A percentile compares a stretch with the other conserved stretches of the same genome.
phyloP scores from a whole-genome alignment of 2,329 filamentous ascomycete species.

The Fusarium sp. region DNA sequence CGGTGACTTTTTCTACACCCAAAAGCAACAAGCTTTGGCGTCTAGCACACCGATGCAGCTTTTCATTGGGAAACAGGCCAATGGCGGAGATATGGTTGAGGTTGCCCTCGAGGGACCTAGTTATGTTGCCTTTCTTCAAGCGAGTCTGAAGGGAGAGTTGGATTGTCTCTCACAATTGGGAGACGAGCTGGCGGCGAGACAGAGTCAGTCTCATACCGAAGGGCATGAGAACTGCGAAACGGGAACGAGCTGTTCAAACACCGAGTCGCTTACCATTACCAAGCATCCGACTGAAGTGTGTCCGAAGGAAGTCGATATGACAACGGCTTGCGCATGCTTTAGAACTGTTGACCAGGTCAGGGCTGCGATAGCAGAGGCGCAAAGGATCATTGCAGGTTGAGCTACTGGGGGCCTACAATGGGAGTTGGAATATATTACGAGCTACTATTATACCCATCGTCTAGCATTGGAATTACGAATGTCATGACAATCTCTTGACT shows the following conservation, averaged over 20 bases:
- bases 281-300: constrained; percentile 28
- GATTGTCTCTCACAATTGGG: constrained; percentile 1
- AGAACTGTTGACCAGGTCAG: constrained; percentile 23
- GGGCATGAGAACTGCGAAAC: constrained; percentile 31
- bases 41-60: background rate
- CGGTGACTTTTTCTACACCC: constrained; percentile 15
- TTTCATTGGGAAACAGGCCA: background rate
- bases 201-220: constrained; percentile 25
- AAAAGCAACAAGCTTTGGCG: constrained; percentile 1
- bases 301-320: constrained; percentile 31
- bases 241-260: constrained; percentile 26
- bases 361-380: constrained; percentile 15
- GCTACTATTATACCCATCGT: background rate
- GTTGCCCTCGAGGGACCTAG: background rate
- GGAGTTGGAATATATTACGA: too few species aligned
- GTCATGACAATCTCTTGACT: too few species aligned
- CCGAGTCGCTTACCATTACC: background rate
- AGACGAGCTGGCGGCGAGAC: constrained; percentile 8
- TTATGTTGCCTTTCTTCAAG: background rate
- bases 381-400: constrained; percentile 1
- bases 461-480: background rate
- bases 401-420: background rate
- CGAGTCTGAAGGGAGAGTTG: background rate
- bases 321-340: constrained; percentile 24
- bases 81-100: constrained; percentile 2